phyloP scores from a whole-genome alignment of 495 filamentous ascomycete species.

The Aspergillus nanangensis region DNA sequence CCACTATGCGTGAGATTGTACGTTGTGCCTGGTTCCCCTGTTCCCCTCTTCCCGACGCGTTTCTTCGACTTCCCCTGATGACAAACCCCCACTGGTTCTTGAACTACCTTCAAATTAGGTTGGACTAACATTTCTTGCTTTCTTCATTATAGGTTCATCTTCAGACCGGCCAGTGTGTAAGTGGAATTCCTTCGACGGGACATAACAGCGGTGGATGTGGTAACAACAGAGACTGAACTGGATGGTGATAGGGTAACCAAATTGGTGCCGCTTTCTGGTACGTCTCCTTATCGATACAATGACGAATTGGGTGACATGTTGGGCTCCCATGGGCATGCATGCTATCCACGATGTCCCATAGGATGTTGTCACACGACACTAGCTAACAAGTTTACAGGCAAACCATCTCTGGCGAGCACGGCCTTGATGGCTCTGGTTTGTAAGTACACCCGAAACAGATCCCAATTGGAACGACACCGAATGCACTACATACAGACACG shows the following conservation, averaged over 20 bases:
- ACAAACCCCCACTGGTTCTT: slow-evolving; percentile 39
- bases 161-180: slow-evolving; percentile 97
- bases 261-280: slow-evolving; percentile 99
- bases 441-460: slow-evolving; percentile 43
- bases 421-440: slow-evolving; percentile 93
- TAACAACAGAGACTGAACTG: slow-evolving; percentile 23
- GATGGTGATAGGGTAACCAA: slow-evolving; percentile 83
- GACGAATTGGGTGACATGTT: background rate
- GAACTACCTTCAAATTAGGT: slow-evolving; percentile 21
- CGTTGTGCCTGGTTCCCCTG: slow-evolving; percentile 39
- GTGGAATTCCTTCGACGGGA: slow-evolving; percentile 28
- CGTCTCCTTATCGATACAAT: slow-evolving; percentile 20
- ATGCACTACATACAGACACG: too few species aligned
- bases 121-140: slow-evolving; percentile 28
- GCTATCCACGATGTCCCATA: background rate
- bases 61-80: slow-evolving; percentile 36
- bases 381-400: slow-evolving; percentile 57
- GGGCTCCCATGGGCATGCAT: too few species aligned
- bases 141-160: slow-evolving; percentile 75
- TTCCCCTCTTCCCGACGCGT: slow-evolving; percentile 32
- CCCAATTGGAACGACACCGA: slow-evolving; percentile 4
- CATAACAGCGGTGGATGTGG: slow-evolving; percentile 3
- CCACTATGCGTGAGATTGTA: slow-evolving; percentile 95
- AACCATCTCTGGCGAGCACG: slow-evolving; percentile 97
- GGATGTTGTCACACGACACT: background rate